A percentile compares a stretch with the other conserved stretches of the same genome.
These are phyloP conservation scores for Cicer yamashitae DNA, from an alignment of 306 rosid species.

Conservation along the genomic window DNA sequence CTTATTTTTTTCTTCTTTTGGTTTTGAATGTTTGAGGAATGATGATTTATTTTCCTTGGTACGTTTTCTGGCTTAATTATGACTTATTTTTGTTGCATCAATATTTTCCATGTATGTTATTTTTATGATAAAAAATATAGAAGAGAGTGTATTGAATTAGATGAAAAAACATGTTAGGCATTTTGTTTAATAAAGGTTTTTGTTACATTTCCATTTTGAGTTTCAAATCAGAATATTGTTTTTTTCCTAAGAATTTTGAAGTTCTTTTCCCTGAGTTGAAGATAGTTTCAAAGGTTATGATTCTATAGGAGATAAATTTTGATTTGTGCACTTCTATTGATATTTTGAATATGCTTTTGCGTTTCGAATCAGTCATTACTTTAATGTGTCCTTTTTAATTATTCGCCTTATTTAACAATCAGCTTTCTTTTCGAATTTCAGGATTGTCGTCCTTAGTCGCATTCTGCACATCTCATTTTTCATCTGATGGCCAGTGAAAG, in stretches of 20 bases:
- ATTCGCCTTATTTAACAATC: constrained; percentile 20
- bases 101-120: constrained; percentile 4
- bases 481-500: constrained; percentile 63
- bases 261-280: not conserved
- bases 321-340: constrained; percentile 19
- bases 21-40: not conserved
- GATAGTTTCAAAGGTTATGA: constrained; percentile 1
- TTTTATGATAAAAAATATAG: not conserved
- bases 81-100: constrained; percentile 42
- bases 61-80: constrained; percentile 31
- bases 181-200: constrained; percentile 12
- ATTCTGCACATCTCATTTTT: constrained; percentile 29
- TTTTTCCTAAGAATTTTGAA: constrained; percentile 1
- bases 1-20: constrained; percentile 9
- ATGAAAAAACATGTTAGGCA: constrained; percentile 29
- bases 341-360: constrained; percentile 2
- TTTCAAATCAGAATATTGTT: constrained; percentile 2
- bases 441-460: constrained; percentile 51
- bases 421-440: constrained; percentile 47
- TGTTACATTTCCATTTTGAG: constrained; percentile 7
- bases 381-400: constrained; percentile 19
- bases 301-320: constrained; percentile 13
- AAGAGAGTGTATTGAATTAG: constrained; percentile 21
- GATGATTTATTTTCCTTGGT: constrained; percentile 26
- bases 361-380: constrained; percentile 21